phyloP scores from a whole-genome alignment of 495 filamentous ascomycete genomes.

The Melanomma pulvis-pyrius region DNA sequence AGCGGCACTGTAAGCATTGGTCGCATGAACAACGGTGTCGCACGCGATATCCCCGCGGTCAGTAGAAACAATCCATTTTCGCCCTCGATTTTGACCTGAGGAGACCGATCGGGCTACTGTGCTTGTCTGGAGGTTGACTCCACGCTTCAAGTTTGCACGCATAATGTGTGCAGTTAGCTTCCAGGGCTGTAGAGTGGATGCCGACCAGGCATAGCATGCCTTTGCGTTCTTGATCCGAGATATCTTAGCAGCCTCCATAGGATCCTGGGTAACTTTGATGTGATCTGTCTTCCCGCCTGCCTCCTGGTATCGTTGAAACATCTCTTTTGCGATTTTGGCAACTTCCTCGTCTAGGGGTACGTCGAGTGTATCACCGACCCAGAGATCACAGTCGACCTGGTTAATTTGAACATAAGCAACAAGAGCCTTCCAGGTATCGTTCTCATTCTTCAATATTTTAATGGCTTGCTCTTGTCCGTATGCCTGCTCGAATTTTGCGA shows the following conservation, averaged over 20 bases:
- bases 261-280: conserved; percentile 16
- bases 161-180: conserved; percentile 21
- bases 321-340: not conserved
- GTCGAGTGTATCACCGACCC: conserved; percentile 19
- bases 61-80: conserved; percentile 12
- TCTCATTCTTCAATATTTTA: conserved; percentile 22
- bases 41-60: conserved; percentile 13
- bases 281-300: conserved; percentile 12
- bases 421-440: conserved; percentile 8
- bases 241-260: conserved; percentile 10
- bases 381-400: conserved; percentile 16
- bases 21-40: conserved; percentile 14
- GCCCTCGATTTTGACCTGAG: not conserved
- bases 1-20: conserved; percentile 20
- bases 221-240: conserved; percentile 19
- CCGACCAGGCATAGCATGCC: conserved; percentile 19
- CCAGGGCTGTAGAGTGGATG: conserved; percentile 20
- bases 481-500: conserved; percentile 14
- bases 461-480: conserved; percentile 14
- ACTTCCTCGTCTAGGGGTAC: conserved; percentile 17
- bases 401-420: conserved; percentile 4
- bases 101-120: not conserved
- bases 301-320: conserved; percentile 7
- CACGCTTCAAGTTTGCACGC: conserved; percentile 9
- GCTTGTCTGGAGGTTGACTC: conserved; percentile 14